Conservation (phyloP, 1,284 basidiomycete genomes). For the Meripilus lineatus region DNA sequence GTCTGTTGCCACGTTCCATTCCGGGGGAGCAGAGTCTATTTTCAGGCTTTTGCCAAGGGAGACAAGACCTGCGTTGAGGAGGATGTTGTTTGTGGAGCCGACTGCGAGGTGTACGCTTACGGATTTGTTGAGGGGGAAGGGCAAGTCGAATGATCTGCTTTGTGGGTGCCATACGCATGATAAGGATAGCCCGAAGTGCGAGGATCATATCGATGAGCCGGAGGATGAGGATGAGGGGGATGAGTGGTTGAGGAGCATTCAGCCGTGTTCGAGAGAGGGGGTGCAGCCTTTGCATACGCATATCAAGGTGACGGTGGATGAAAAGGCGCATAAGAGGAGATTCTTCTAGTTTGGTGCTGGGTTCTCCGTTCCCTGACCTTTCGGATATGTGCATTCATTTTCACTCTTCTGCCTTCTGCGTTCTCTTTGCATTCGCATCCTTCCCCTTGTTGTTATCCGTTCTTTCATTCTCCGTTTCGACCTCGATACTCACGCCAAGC, state of each 20-base stretch:
- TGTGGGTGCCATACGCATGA: slow-evolving; percentile 64
- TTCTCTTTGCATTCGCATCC: too few species aligned
- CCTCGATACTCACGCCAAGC: too few species aligned
- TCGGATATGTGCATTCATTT: too few species aligned
- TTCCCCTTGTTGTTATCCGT: too few species aligned
- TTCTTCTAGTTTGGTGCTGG: slow-evolving; percentile 49
- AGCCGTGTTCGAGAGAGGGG: slow-evolving; percentile 58
- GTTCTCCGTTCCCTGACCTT: not conserved
- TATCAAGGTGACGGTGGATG: slow-evolving; percentile 65
- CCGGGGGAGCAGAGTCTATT: slow-evolving; percentile 90
- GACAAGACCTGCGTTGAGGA: slow-evolving; percentile 80
- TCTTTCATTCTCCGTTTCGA: too few species aligned
- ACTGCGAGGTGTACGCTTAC: slow-evolving; percentile 87
- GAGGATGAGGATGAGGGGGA: slow-evolving; percentile 74
- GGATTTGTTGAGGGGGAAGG: slow-evolving; percentile 83
- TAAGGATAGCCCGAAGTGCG: slow-evolving; percentile 40
- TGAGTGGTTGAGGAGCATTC: slow-evolving; percentile 73
- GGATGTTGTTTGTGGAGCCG: slow-evolving; percentile 94
- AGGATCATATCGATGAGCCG: slow-evolving; percentile 57
- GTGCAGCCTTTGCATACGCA: slow-evolving; percentile 53
- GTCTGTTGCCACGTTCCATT: slow-evolving; percentile 74
- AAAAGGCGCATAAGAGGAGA: slow-evolving; percentile 64
- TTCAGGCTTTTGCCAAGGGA: slow-evolving; percentile 96
- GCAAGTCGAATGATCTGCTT: slow-evolving; percentile 69
- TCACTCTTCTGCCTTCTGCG: too few species aligned